A percentile compares a stretch with the other conserved stretches of the same genome.
phyloP scores from a whole-genome alignment of 441 rosid species.

The Pelargonium australe region DNA sequence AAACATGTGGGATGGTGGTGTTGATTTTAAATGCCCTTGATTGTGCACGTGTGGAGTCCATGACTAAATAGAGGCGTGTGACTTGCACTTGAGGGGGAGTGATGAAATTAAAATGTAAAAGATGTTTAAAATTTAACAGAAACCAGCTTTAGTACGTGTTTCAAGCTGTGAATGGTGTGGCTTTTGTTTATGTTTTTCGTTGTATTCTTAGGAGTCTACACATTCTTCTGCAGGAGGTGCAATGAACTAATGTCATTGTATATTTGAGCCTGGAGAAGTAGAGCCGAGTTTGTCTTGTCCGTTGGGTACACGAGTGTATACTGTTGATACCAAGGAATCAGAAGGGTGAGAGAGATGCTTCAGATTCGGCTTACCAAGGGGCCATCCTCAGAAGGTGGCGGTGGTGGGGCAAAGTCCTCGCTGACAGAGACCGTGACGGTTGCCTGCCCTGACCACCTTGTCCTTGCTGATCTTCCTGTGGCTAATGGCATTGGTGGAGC shows the following conservation, averaged over 20 bases:
- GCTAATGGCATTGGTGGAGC: slow-evolving; percentile 88
- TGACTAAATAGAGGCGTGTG: no score
- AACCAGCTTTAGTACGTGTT: not conserved
- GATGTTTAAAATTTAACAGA: no score
- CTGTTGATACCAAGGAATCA: not conserved
- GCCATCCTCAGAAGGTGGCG: slow-evolving; percentile 44
- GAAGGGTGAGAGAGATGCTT: slow-evolving; percentile 38
- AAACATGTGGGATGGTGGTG: no score
- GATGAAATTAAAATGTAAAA: no score
- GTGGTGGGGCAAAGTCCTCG: slow-evolving; percentile 41
- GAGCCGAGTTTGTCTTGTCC: not conserved
- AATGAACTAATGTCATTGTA: not conserved
- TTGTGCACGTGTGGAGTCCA: no score
- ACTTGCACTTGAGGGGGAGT: no score
- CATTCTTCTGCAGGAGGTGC: not conserved
- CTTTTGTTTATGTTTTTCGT: not conserved
- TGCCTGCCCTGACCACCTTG: slow-evolving; percentile 89
- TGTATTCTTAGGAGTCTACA: not conserved
- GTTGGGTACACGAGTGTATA: not conserved
- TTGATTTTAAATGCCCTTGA: no score
- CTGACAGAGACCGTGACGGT: slow-evolving; percentile 76
- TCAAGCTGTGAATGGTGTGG: not conserved
- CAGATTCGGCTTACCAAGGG: slow-evolving; percentile 67
- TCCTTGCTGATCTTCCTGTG: slow-evolving; percentile 93
- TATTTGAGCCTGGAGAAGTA: not conserved